These are phyloP conservation scores for Ophiocordyceps camponoti-floridani DNA, from an alignment of 2,329 filamentous ascomycete genomes.

Conservation along the genomic window DNA sequence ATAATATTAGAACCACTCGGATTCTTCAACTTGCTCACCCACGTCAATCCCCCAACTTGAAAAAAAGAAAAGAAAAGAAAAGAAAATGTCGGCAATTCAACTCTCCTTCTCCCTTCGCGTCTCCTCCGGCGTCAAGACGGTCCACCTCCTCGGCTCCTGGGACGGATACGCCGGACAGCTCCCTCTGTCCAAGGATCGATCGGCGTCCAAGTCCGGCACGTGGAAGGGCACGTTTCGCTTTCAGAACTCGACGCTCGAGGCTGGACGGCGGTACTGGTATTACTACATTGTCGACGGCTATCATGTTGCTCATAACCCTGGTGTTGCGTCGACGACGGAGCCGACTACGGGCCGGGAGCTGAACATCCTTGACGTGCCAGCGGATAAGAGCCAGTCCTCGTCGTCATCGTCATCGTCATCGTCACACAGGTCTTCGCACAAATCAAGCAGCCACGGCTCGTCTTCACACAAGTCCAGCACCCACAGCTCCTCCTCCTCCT, in stretches of 20 bases:
- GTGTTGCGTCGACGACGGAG: constrained; percentile 75
- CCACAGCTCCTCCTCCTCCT: constrained; percentile 11
- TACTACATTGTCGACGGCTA: constrained; percentile 99
- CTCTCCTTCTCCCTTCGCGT: constrained; percentile 92
- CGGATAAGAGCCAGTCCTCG: constrained; percentile 9
- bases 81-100: constrained; percentile 68
- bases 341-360: constrained; percentile 92
- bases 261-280: constrained; percentile 96
- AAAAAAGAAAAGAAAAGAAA: not conserved
- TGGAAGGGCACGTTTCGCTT: constrained; percentile 98
- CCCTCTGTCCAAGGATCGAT: constrained; percentile 77
- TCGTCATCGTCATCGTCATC: constrained; percentile 22
- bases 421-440: constrained; percentile 10
- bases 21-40: constrained; percentile 9
- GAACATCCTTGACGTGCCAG: constrained; percentile 90
- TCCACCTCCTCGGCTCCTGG: constrained; percentile 95
- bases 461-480: constrained; percentile 13
- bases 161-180: constrained; percentile 93
- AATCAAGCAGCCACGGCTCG: constrained; percentile 15
- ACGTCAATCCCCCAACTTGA: not conserved
- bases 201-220: constrained; percentile 66
- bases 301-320: constrained; percentile 92
- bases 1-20: constrained; percentile 31
- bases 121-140: constrained; percentile 90
- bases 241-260: constrained; percentile 67